Conservation (phyloP, 2,329 filamentous ascomycete genomes). For the Chrysoporthe deuterocubensis region DNA sequence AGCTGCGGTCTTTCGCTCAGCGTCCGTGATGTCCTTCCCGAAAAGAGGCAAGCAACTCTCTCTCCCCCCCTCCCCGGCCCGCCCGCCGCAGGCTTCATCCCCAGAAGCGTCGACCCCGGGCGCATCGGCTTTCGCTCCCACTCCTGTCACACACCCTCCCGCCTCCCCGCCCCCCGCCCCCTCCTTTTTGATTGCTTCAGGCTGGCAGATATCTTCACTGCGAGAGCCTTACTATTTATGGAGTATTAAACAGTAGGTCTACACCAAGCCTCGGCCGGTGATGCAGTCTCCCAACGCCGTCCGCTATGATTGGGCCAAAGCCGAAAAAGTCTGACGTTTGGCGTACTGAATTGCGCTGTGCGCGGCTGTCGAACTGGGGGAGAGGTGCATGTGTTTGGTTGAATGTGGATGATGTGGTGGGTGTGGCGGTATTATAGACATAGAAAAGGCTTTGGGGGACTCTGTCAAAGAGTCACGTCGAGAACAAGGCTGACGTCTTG, state of each 20-base stretch:
- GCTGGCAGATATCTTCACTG: slow-evolving; percentile 28
- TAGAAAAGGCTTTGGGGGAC: slow-evolving; percentile 37
- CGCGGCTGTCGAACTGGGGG: slow-evolving; percentile 21
- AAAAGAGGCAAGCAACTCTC: too few species aligned
- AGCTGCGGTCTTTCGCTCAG: neutral
- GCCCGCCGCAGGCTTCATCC: neutral
- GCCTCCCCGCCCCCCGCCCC: neutral
- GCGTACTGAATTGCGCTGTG: slow-evolving; percentile 25
- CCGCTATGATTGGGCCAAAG: slow-evolving; percentile 52
- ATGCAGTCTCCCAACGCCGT: slow-evolving; percentile 52
- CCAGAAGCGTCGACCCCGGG: neutral
- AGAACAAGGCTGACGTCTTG: slow-evolving; percentile 96
- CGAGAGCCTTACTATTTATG: slow-evolving; percentile 29
- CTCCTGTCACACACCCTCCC: neutral
- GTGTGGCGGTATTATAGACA: slow-evolving; percentile 33
- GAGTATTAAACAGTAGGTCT: slow-evolving; percentile 43
- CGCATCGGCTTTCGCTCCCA: neutral
- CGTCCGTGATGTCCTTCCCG: neutral
- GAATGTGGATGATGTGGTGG: slow-evolving; percentile 16
- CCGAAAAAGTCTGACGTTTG: slow-evolving; percentile 27
- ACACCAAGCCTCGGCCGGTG: slow-evolving; percentile 29
- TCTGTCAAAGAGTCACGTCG: slow-evolving; percentile 76
- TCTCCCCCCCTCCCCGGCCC: neutral
- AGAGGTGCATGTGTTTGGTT: slow-evolving; percentile 31
- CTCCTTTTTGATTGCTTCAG: slow-evolving; percentile 20